phyloP scores from a whole-genome alignment of 768 basidiomycete species.

The Hygrophoropsis aurantiaca region DNA sequence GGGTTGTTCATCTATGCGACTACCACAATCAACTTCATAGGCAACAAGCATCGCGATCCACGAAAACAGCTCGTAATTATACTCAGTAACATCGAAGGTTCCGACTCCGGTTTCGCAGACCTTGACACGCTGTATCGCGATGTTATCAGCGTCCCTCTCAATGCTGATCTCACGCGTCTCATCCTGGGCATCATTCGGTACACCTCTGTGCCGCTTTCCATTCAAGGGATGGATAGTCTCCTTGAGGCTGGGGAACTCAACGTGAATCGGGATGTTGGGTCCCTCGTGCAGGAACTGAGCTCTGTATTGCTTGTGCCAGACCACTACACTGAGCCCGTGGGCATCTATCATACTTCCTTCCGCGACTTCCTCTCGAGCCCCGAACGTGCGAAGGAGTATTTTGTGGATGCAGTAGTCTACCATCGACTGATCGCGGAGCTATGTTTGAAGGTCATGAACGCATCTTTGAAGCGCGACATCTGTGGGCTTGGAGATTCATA shows the following conservation, averaged over 20 bases:
- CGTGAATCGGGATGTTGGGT: constrained; percentile 15
- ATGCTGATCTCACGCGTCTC: constrained; percentile 14
- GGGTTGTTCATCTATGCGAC: constrained; percentile 16
- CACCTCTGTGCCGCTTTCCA: constrained; percentile 11
- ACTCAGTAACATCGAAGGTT: constrained; percentile 7
- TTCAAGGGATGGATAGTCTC: constrained; percentile 7
- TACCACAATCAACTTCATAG: constrained; percentile 13
- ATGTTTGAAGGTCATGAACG: constrained; percentile 8
- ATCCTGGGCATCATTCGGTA: constrained; percentile 17
- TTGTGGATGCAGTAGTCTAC: background rate
- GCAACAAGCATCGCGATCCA: constrained; percentile 12
- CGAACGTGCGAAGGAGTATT: background rate
- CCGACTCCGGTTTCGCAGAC: constrained; percentile 11
- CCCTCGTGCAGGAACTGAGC: constrained; percentile 14
- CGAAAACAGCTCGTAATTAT: constrained; percentile 10
- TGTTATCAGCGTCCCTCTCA: constrained; percentile 12
- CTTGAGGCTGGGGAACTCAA: constrained; percentile 9
- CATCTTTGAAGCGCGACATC: constrained; percentile 11
- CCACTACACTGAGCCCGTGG: background rate
- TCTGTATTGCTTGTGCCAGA: constrained; percentile 5
- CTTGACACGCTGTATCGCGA: constrained; percentile 14
- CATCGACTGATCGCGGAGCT: background rate
- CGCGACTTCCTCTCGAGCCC: background rate
- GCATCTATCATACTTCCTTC: constrained; percentile 2
- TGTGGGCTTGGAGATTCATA: constrained; percentile 13